phyloP scores from a whole-genome alignment of 2,329 filamentous ascomycete genomes.

The Neoascochyta sp. region DNA sequence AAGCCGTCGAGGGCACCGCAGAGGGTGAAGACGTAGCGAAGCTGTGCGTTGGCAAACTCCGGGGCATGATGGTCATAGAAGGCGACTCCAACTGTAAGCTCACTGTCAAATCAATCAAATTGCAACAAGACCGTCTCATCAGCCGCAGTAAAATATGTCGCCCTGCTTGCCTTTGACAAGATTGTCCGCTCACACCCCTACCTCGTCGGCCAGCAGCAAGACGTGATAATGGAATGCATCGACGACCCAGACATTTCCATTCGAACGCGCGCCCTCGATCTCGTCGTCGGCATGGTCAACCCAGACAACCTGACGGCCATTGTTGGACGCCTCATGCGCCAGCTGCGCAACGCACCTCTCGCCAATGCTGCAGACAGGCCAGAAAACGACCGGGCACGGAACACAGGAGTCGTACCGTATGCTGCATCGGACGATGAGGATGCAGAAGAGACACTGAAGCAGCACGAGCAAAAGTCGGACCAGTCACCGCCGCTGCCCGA shows the following conservation, averaged over 20 bases:
- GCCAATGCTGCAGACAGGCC: conserved; percentile 47
- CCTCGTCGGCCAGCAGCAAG: conserved; percentile 86
- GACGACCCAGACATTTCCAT: conserved; percentile 96
- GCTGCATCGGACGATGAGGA: conserved; percentile 58
- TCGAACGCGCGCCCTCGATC: conserved; percentile 82
- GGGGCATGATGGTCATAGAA: conserved; percentile 90
- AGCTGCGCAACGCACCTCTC: conserved; percentile 66
- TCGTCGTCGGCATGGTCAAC: conserved; percentile 92
- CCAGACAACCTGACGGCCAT: conserved; percentile 79
- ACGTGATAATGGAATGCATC: conserved; percentile 94
- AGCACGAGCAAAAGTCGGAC: conserved; percentile 46
- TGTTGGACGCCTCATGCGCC: conserved; percentile 80
- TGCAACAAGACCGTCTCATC: conserved; percentile 2
- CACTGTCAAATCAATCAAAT: conserved; percentile 11
- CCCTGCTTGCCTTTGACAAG: conserved; percentile 89
- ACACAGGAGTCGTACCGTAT: conserved; percentile 45
- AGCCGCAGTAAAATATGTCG: conserved; percentile 85
- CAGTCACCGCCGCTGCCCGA: conserved; percentile 66
- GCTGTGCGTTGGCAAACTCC: conserved; percentile 85
- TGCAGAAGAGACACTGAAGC: conserved; percentile 53
- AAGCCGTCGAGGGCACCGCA: conserved; percentile 71
- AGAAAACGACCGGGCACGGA: conserved; percentile 46
- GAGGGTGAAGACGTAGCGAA: conserved; percentile 89
- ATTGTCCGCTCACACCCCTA: conserved; percentile 85
- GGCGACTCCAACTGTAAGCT: conserved; percentile 84